Base-by-base conservation (phyloP, 371 early-diverging fungal genomes). In the Blyttiomyces sp. region DNA sequence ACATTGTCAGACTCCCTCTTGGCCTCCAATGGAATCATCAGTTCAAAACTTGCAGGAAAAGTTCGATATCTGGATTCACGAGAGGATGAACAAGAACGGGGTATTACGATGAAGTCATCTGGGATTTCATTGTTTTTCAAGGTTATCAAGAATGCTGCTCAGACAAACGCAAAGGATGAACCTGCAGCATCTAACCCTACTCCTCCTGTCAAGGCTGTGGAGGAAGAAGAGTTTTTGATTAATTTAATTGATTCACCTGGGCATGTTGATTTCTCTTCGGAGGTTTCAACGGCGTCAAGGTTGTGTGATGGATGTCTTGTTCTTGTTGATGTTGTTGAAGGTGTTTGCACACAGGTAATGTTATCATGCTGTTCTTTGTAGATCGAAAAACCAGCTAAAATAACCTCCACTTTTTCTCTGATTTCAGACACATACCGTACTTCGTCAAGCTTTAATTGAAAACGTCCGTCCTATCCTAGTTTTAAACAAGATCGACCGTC, bases 221-320 rank as follows among this genome's bases (percentile, higher is more conserved):
- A 48, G 30, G 58, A 16, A 6, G 58, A 72, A 31, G 94, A 95
- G 64, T 96, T 90, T 66, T 69, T 96, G 44, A 85, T 98, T 73
- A 95, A 97, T 72, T 73, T 99, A 50, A 97, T 99, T 57, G 99
- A 99, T 75, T 97, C 98, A 5, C 99, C 99, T 6, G 99, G 99
- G 7, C 99, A 99, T 69, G 93, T 99, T 34, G 99, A 99, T 74
- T 99, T 99, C 73, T 90, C 96, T 1, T 87, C 92, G 28, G 94
- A 99, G 65, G 97, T 99, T 16, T 92, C 93, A 4, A 91, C 95
- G 16, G 97, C 99, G 1, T 93, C 98, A 2, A 80, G 96, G 43
- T 74, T 99, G 1, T 93, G 95, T 43, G 99, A 99, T 67, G 98
- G 97, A 30, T 96, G 90, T 9, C 74, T 99, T 42, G 90, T 99